phyloP scores from a whole-genome alignment of 2,329 filamentous ascomycete species.

The Teratosphaeriaceae sp. region DNA sequence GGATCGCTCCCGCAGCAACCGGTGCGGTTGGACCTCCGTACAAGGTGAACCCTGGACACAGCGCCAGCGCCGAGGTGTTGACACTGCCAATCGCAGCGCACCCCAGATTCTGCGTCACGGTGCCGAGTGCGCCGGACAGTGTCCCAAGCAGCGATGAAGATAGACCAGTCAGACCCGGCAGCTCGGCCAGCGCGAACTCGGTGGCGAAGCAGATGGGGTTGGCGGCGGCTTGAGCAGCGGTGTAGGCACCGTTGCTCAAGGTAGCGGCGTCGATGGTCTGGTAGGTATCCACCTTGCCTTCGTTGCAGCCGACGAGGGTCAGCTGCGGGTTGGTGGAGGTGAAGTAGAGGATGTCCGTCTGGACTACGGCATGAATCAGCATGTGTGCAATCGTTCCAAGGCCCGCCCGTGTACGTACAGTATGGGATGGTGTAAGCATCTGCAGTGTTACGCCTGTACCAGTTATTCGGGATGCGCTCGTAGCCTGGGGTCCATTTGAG shows the following conservation, averaged over 20 bases:
- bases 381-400: neutral
- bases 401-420: slow-evolving; percentile 13
- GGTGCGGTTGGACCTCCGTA: slow-evolving; percentile 25
- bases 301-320: slow-evolving; percentile 30
- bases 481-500: slow-evolving; percentile 27
- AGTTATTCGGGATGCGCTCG: slow-evolving; percentile 39
- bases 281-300: slow-evolving; percentile 29
- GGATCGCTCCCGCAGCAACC: slow-evolving; percentile 23
- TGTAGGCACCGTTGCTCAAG: slow-evolving; percentile 38
- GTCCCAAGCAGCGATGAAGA: slow-evolving; percentile 4
- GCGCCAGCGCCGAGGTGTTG: slow-evolving; percentile 19
- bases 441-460: slow-evolving; percentile 25
- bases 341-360: slow-evolving; percentile 24
- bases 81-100: slow-evolving; percentile 20
- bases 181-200: slow-evolving; percentile 17
- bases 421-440: slow-evolving; percentile 29
- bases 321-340: slow-evolving; percentile 24
- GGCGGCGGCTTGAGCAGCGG: slow-evolving; percentile 22
- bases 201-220: slow-evolving; percentile 25
- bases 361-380: slow-evolving; percentile 9
- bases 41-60: slow-evolving; percentile 23
- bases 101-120: slow-evolving; percentile 11
- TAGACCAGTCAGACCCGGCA: slow-evolving; percentile 18
- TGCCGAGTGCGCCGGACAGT: slow-evolving; percentile 11
- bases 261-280: slow-evolving; percentile 26